phyloP scores from a whole-genome alignment of 768 basidiomycete species.

The Leccinellum rugosiceps region DNA sequence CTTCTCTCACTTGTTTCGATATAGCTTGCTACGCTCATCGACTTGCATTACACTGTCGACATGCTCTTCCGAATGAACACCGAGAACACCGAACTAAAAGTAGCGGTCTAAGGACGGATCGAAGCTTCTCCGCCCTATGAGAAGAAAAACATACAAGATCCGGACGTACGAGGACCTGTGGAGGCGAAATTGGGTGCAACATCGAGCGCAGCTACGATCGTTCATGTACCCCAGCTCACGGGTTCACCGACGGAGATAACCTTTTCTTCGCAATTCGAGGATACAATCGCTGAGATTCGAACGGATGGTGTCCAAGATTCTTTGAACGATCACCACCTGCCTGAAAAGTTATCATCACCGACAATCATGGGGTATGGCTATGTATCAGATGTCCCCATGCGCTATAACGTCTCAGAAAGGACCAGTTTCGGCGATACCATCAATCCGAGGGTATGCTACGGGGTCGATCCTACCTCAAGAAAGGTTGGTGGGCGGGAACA shows the following conservation, averaged over 20 bases:
- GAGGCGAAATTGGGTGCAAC: neutral
- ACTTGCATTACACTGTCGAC: constrained; percentile 43
- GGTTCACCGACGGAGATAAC: neutral
- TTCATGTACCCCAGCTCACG: constrained; percentile 1
- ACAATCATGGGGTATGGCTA: constrained; percentile 39
- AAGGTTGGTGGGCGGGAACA: constrained; percentile 48
- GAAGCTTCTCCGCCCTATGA: constrained; percentile 23
- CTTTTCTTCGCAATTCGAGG: neutral
- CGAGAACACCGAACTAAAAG: neutral
- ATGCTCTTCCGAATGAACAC: constrained; percentile 10
- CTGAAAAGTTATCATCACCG: constrained; percentile 19
- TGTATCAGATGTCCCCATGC: too few species aligned
- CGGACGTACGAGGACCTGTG: neutral
- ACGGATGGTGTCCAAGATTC: constrained; percentile 12
- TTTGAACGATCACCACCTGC: constrained; percentile 21
- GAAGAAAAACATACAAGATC: neutral
- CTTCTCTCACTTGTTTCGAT: neutral
- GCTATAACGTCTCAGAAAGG: constrained; percentile 4
- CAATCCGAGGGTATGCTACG: constrained; percentile 45
- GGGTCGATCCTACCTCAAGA: constrained; percentile 35
- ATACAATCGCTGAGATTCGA: constrained; percentile 18
- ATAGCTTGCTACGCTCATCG: constrained; percentile 46
- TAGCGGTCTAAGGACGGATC: neutral
- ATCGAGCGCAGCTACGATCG: neutral
- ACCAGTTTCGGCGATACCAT: constrained; percentile 48